These are phyloP conservation scores for Fusarium transvaalense DNA, from an alignment of 2,329 filamentous ascomycete species.

Conservation along the genomic window DNA sequence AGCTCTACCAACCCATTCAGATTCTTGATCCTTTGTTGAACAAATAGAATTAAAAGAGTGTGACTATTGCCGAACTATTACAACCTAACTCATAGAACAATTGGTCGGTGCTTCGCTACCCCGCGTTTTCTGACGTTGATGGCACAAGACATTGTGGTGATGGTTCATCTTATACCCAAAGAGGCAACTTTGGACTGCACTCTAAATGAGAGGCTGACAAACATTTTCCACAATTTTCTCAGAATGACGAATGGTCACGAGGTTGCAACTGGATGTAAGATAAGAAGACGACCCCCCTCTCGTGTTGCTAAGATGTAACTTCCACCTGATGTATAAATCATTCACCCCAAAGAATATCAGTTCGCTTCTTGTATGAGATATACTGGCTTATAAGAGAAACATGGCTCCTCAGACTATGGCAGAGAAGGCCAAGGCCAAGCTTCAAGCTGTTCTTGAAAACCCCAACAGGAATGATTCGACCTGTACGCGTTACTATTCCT, in stretches of 20 bases:
- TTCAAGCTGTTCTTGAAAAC: slow-evolving; percentile 37
- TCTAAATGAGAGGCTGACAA: slow-evolving; percentile 20
- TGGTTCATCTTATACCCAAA: slow-evolving; percentile 23
- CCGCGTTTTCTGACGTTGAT: slow-evolving; percentile 43
- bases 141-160: slow-evolving; percentile 12
- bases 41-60: background rate
- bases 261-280: background rate
- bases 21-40: background rate
- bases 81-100: background rate
- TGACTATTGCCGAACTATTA: background rate
- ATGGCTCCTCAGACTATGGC: slow-evolving; percentile 38
- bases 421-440: slow-evolving; percentile 39
- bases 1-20: background rate
- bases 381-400: background rate
- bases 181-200: slow-evolving; percentile 9
- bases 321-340: background rate
- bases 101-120: slow-evolving; percentile 23
- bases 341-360: background rate
- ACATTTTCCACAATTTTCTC: background rate
- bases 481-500: background rate
- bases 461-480: slow-evolving; percentile 34
- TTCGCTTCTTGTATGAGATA: background rate
- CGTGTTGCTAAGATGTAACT: background rate
- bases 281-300: slow-evolving; percentile 33
- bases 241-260: slow-evolving; percentile 35